Percentiles rank a stretch among this genome's conserved stretches.
Evolutionary conservation across 768 basidiomycete species (phyloP).

Genomic region (Agaricus sinodeliciosus): DNA sequence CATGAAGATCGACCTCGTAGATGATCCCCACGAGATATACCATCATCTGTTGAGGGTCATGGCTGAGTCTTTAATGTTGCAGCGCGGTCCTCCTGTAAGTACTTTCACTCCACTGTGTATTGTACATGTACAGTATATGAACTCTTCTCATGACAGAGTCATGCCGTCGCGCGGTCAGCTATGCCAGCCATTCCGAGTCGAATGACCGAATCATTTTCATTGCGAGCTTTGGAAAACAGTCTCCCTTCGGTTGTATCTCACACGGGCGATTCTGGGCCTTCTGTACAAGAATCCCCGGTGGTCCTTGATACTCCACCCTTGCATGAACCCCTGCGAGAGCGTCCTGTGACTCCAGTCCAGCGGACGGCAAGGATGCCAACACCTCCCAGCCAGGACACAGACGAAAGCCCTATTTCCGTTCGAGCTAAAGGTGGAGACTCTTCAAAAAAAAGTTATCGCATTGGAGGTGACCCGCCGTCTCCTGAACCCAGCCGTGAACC

Average conservation of each 20-base stretch:
- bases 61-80: constrained; percentile 10
- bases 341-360: too few species aligned
- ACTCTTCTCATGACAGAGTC: background rate
- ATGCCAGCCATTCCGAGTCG: background rate
- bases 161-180: background rate
- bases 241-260: background rate
- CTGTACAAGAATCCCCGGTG: background rate
- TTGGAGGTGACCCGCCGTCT: background rate
- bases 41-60: constrained; percentile 22
- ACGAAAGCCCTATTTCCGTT: background rate
- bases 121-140: background rate
- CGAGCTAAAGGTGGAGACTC: background rate
- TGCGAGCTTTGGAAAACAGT: background rate
- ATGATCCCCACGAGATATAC: constrained; percentile 21
- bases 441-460: background rate
- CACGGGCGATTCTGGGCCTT: background rate
- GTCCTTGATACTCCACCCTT: too few species aligned
- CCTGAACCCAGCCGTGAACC: background rate
- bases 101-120: background rate
- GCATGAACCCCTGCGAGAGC: too few species aligned
- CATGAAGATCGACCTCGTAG: constrained; percentile 11
- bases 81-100: constrained; percentile 19
- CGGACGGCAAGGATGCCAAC: too few species aligned
- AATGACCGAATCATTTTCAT: background rate
- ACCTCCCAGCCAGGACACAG: background rate